Evolutionary conservation across 768 basidiomycete genomes (phyloP), one percentile per base, ranked within the genome.

Genomic region (Suillus fuscotomentosus): DNA sequence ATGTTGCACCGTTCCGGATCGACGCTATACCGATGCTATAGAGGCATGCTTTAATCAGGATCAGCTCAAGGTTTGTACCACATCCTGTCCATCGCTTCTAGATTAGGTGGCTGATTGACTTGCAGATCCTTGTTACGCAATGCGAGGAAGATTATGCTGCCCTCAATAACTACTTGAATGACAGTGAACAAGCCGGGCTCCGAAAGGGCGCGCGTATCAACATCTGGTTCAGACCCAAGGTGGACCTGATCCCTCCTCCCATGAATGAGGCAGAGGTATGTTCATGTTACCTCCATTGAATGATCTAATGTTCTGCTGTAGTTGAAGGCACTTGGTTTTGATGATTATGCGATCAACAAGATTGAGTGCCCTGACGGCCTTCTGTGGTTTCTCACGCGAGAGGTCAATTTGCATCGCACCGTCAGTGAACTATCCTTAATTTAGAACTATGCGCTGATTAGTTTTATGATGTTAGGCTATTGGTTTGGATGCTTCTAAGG

Each of bases 121-220:
- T 42, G 24, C 68, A 97, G 95, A 92, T 88, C 0, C 91, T 99
- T 74, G 88, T 99, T 8, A 86, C 88, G 20, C 92, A 95, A 73
- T 88, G 87, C 68, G 83, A 88, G 65, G 89, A 91, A 63, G 97
- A 99, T 71, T 92, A 92, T 60, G 79, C 88, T 64, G 76, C 81
- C 2, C 79, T 99, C 51, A 91, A 92, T 66, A 74, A 76, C 13
- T 78, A 86, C 43, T 82, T 92, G 69, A 90, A 90, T 68, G 92
- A 94, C 75, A 79, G 79, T 1, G 72, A 79, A 0, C 77, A 83
- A 54, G 86, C 81, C 6, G 75, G 75, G 84, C 14, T 89, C 86
- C 39, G 77, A 81, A 67, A 81, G 76, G 66, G 82, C 76, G 41
- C 82, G 2, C 73, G 82, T 45, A 81, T 95, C 60, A 85, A 87